Conservation (phyloP, 768 basidiomycete species). For the Pisolithus microcarpus region DNA sequence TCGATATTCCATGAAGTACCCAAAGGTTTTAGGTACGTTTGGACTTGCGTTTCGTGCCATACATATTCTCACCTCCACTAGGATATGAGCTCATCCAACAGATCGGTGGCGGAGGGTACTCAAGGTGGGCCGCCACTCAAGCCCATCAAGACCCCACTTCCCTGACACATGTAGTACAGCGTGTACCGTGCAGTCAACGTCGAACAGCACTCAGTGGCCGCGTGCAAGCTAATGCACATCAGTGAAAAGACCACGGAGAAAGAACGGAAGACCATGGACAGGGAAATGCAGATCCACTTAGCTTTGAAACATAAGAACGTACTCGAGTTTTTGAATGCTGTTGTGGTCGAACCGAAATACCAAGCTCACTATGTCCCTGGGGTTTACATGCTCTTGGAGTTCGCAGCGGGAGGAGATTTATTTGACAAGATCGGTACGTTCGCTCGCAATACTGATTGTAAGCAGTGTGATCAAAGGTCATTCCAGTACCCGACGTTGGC, state of each 20-base stretch:
- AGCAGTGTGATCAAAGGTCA: not conserved
- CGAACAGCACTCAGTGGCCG: conserved; percentile 59
- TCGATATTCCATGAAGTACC: conserved; percentile 22
- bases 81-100: conserved; percentile 67
- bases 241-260: conserved; percentile 56
- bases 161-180: conserved; percentile 30
- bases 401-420: conserved; percentile 89
- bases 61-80: conserved; percentile 16
- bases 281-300: conserved; percentile 87
- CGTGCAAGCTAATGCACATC: conserved; percentile 77
- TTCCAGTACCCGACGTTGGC: conserved; percentile 81
- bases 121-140: conserved; percentile 44
- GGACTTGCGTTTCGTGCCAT: not conserved
- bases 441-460: not conserved
- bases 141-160: not conserved
- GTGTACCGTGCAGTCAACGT: conserved; percentile 80
- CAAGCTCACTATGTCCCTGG: conserved; percentile 60
- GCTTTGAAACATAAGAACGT: conserved; percentile 74
- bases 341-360: conserved; percentile 62
- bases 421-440: conserved; percentile 95
- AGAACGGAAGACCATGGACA: conserved; percentile 76
- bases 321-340: conserved; percentile 76
- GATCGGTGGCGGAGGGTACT: conserved; percentile 86
- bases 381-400: conserved; percentile 87
- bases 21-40: conserved; percentile 23